Evolutionary conservation across 495 filamentous ascomycete genomes (phyloP), one percentile per base, ranked within the genome.

Genomic region (Clohesyomyces aquaticus): DNA sequence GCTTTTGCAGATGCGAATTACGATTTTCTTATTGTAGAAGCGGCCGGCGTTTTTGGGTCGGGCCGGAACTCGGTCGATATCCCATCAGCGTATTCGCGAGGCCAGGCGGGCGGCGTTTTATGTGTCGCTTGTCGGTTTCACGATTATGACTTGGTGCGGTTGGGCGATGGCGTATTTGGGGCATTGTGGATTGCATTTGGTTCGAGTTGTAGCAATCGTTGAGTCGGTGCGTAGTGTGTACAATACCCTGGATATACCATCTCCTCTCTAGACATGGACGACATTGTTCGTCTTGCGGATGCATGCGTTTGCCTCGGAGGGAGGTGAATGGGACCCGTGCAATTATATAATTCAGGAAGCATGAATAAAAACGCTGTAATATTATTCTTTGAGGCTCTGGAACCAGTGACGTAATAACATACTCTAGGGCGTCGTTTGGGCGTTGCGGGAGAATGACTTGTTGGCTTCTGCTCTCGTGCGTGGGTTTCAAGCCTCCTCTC

Each of bases 221-320:
- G 48, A 25, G 46, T 55, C 21, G 19, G 28, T 19, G 18, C 16
- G 21, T 55, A n/a, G 47, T 42, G 54, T 67, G 66, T 68, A 65
- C 62, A 69, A 69, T 69, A 69, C 66, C 66, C 66, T 65, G 50
- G 66, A 62, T 69, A 69, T 65, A 57, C 66, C 62, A 69, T 69
- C 66, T 69, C 66, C 66, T 61, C 66, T 69, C 66, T 63, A 68
- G 66, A 64, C 55, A 38, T 14, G 32, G 14, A 38, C 14, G 32
- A 38, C 6, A 38, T 14, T 38, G n/a, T n/a, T 47, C 21, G 4
- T 6, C 16, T 6, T 47, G 43, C 32, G 32, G 14, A 14, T 14
- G 32, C 32, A 38, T 6, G 32, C 6, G 32, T 38, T n/a, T n/a
- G n/a, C n/a, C n/a, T n/a, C n/a, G n/a, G n/a, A n/a, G n/a, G n/a